Conservation (phyloP, 768 basidiomycete genomes). For the Tricholoma flavovirens region DNA sequence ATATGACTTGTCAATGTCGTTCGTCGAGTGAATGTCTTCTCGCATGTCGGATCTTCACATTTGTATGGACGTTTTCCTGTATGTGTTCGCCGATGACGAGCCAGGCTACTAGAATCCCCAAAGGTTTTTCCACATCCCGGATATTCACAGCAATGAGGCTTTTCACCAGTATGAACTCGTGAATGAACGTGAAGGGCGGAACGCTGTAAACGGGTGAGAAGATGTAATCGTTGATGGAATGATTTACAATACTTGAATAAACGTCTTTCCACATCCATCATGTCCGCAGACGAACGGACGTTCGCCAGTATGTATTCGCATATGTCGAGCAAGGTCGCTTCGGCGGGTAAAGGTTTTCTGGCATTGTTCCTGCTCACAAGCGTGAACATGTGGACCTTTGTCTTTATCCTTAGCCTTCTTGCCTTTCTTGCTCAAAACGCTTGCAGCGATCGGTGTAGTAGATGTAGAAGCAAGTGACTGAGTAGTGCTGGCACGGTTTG, state of each 20-base stretch:
- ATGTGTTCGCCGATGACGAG: slow-evolving; percentile 85
- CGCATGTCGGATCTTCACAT: slow-evolving; percentile 76
- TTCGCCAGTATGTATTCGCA: slow-evolving; percentile 88
- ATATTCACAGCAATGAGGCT: slow-evolving; percentile 88
- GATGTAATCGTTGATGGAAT: slow-evolving; percentile 7
- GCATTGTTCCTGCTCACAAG: slow-evolving; percentile 69
- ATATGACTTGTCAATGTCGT: slow-evolving; percentile 84
- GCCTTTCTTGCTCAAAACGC: slow-evolving; percentile 26
- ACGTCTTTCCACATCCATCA: slow-evolving; percentile 78
- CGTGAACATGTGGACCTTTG: slow-evolving; percentile 44
- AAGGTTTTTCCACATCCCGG: slow-evolving; percentile 84
- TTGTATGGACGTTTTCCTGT: slow-evolving; percentile 84
- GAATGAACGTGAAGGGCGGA: slow-evolving; percentile 86
- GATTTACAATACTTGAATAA: slow-evolving; percentile 65
- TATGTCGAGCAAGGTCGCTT: slow-evolving; percentile 81
- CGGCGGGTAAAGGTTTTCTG: slow-evolving; percentile 77
- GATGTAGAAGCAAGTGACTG: slow-evolving; percentile 54
- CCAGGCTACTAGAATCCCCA: slow-evolving; percentile 87
- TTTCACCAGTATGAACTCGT: slow-evolving; percentile 90
- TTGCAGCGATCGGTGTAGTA: slow-evolving; percentile 22
- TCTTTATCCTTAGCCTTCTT: slow-evolving; percentile 42
- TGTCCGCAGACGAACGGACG: slow-evolving; percentile 75
- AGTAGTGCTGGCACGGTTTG: slow-evolving; percentile 25
- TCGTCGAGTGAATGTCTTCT: slow-evolving; percentile 83
- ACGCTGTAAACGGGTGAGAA: slow-evolving; percentile 42